Conservation (phyloP, 371 early-diverging fungal genomes). For the Rhizopus microsporus region DNA sequence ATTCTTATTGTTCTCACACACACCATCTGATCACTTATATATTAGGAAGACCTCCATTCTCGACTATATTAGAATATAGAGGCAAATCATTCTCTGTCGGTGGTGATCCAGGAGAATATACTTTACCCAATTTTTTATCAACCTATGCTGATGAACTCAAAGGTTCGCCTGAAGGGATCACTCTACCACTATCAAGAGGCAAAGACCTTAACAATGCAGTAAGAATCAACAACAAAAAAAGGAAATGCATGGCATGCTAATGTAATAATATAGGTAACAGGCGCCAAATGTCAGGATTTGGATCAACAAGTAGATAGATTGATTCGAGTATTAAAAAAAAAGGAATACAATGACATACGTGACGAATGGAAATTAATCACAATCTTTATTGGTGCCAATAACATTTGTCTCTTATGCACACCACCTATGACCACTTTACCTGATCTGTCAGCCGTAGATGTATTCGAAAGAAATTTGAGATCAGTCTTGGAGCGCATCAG, state of each 20-base stretch:
- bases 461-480: conserved; percentile 49
- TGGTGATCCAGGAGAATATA: conserved; percentile 58
- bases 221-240: conserved; percentile 22
- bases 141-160: conserved; percentile 34
- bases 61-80: conserved; percentile 57
- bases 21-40: not conserved
- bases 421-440: conserved; percentile 39
- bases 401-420: conserved; percentile 62
- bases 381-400: conserved; percentile 72
- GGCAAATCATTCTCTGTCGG: conserved; percentile 66
- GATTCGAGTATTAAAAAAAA: conserved; percentile 16
- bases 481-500: conserved; percentile 39
- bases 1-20: not conserved
- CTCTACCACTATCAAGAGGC: conserved; percentile 53
- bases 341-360: conserved; percentile 25
- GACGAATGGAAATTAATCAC: conserved; percentile 70
- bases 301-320: conserved; percentile 32
- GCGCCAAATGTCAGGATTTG: conserved; percentile 49
- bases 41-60: conserved; percentile 56
- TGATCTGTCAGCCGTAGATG: conserved; percentile 47
- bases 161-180: conserved; percentile 60
- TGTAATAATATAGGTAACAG: conserved; percentile 50
- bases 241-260: not conserved
- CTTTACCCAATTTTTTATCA: conserved; percentile 60
- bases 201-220: conserved; percentile 67